Conservation (phyloP, 2,329 filamentous ascomycete species). For the Shiraia sp. region DNA sequence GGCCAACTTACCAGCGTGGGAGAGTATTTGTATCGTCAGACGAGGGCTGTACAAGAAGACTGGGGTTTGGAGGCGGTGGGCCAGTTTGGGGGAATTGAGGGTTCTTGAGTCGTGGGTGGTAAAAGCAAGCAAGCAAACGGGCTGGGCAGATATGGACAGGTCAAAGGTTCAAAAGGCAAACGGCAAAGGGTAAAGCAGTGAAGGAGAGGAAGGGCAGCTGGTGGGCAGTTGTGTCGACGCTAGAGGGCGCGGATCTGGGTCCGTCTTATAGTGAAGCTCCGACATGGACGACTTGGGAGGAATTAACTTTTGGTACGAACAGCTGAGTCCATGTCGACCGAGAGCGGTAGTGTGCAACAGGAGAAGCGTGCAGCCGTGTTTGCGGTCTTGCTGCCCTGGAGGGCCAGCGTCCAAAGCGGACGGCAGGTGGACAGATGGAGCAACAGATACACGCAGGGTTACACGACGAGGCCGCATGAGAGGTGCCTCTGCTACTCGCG, state of each 20-base stretch:
- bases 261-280: slow-evolving; percentile 40
- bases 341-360: slow-evolving; percentile 32
- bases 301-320: slow-evolving; percentile 28
- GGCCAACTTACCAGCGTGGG: slow-evolving; percentile 27
- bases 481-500: slow-evolving; percentile 27
- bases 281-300: slow-evolving; percentile 19
- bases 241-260: slow-evolving; percentile 35
- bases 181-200: not conserved
- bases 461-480: slow-evolving; percentile 35
- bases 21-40: too few relatives aligned
- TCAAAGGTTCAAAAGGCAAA: slow-evolving; percentile 21
- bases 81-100: slow-evolving; percentile 28
- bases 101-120: slow-evolving; percentile 37
- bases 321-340: slow-evolving; percentile 28
- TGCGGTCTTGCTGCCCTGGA: slow-evolving; percentile 26
- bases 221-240: slow-evolving; percentile 10
- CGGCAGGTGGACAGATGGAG: slow-evolving; percentile 35
- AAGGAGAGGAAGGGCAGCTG: not conserved
- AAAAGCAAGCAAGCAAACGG: slow-evolving; percentile 40
- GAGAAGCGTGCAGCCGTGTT: slow-evolving; percentile 30
- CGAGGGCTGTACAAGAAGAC: too few relatives aligned
- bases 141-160: slow-evolving; percentile 19
- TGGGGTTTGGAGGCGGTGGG: slow-evolving; percentile 32
- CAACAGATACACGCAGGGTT: slow-evolving; percentile 37
- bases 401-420: slow-evolving; percentile 35